Evolutionary conservation across 371 early-diverging fungal genomes (phyloP).

Genomic region (Mortierella sp.): DNA sequence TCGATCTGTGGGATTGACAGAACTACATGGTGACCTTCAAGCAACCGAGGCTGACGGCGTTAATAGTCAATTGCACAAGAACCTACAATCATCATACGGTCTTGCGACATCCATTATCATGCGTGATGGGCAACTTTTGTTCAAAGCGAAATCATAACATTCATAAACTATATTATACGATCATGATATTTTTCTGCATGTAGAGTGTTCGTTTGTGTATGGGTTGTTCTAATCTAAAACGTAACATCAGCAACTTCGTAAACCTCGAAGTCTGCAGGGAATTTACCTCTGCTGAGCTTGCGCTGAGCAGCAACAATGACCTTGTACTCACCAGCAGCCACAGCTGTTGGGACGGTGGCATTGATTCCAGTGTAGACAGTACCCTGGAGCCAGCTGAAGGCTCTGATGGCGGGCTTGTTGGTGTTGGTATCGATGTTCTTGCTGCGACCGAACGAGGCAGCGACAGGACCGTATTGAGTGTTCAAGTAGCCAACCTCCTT

Average conservation of each 20-base stretch:
- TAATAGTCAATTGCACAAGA: conserved; percentile 13
- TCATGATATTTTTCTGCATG: background rate
- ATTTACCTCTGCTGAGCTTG: conserved; percentile 39
- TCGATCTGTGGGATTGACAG: conserved; percentile 27
- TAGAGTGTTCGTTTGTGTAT: background rate
- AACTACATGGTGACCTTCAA: background rate
- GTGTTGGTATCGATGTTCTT: conserved; percentile 27
- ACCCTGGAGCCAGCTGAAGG: conserved; percentile 20
- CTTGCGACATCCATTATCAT: conserved; percentile 23
- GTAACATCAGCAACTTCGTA: conserved; percentile 27
- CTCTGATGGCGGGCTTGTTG: conserved; percentile 8
- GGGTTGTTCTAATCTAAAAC: conserved; percentile 11
- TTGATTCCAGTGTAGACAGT: conserved; percentile 15
- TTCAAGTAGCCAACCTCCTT: conserved; percentile 33
- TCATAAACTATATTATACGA: background rate
- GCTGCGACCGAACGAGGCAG: conserved; percentile 20
- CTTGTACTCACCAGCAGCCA: conserved; percentile 42
- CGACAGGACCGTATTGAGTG: conserved; percentile 20
- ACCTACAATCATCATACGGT: conserved; percentile 25
- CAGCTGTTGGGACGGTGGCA: conserved; percentile 8
- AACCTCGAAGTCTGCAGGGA: conserved; percentile 44
- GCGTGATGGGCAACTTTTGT: conserved; percentile 33
- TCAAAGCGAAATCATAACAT: conserved; percentile 35
- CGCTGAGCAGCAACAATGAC: conserved; percentile 42
- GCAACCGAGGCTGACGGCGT: background rate